A percentile compares a stretch with the other conserved stretches of the same genome.
phyloP scores from a whole-genome alignment of 2,329 filamentous ascomycete species.

The Penicillium sclerotiorum region DNA sequence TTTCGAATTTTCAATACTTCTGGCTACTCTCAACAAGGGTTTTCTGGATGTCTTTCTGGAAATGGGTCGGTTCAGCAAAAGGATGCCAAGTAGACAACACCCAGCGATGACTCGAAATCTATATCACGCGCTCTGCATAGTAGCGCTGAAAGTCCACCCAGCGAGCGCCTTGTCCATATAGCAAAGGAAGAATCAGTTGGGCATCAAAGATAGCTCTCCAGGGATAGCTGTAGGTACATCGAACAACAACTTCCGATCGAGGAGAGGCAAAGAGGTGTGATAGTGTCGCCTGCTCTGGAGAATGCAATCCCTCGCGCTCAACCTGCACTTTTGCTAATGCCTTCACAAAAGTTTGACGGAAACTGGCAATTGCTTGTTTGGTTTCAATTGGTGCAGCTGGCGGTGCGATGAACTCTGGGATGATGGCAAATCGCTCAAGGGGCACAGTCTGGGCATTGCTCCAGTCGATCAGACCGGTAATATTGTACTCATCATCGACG shows the following conservation, averaged over 20 bases:
- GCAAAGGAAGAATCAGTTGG: not conserved
- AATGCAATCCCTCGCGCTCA: not conserved
- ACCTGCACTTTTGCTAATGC: not conserved
- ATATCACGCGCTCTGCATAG: not conserved
- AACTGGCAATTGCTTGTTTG: not conserved
- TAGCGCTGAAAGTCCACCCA: not conserved
- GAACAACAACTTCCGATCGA: not conserved
- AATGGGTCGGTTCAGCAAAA: not conserved
- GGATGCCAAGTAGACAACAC: not conserved
- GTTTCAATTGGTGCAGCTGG: not conserved
- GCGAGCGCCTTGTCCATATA: not conserved
- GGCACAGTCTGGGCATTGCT: not conserved
- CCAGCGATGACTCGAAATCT: not conserved
- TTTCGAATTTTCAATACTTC: too few species aligned
- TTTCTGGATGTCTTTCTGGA: too few species aligned
- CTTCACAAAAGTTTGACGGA: not conserved
- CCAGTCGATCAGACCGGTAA: not conserved
- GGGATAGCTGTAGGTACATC: not conserved
- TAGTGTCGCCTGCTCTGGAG: not conserved
- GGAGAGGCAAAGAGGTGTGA: not conserved
- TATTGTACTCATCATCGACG: not conserved
- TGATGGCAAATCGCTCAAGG: not conserved
- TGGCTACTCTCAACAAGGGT: too few species aligned
- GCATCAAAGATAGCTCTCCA: not conserved
- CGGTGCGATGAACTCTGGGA: not conserved